Base-by-base conservation (phyloP, 306 rosid genomes). In the Gastrolobium villosum region DNA sequence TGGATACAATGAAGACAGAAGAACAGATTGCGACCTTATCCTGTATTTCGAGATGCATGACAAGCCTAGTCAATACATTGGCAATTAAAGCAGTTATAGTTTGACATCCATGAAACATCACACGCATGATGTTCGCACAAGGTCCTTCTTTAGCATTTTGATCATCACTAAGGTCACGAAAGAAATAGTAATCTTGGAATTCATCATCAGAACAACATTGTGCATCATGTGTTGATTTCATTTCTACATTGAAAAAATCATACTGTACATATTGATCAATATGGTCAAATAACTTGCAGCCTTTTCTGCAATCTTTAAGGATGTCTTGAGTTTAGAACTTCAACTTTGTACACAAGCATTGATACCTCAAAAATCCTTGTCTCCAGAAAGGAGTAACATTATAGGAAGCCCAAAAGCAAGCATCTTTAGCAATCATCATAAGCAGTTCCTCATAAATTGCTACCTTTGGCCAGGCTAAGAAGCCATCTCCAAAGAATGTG, bases 61-160 rank as follows among this genome's bases (percentile, higher is more conserved):
- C 88, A 68, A 88, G 90, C 84, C 79, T 80, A 67, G 64, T 78
- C 84, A 90, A 72, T 40, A 83, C 68, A 70, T 79, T 84, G 67
- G 83, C 70, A 20, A 90, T 84, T 86, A 90, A 79, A 59, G 86
- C 79, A 4, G 90, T 75, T 1, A 88, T 88, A 65, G 89, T 83
- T 43, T 84, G 81, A 85, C 88, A 82, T 82, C 94, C 94, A 76
- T 88, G 90, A 81, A 80, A 80, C 94, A 90, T 90, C 76, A 87
- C 77, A 32, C 92, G 86, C 92, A 90, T 86, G 71, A 88, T 77
- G 75, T 86, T 90, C 45, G 88, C 85, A 54, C 52, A 86, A 57
- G 86, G 76, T 70, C 88, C 94, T 79, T 89, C 93, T 57, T 81
- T 70, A 41, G 73, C 60, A 78, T n/a, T 76, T 60, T 63, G 68